A percentile compares a stretch with the other conserved stretches of the same genome.
These are phyloP conservation scores for Alternaria arborescens DNA, from an alignment of 2,329 filamentous ascomycete genomes.

Conservation along the genomic window DNA sequence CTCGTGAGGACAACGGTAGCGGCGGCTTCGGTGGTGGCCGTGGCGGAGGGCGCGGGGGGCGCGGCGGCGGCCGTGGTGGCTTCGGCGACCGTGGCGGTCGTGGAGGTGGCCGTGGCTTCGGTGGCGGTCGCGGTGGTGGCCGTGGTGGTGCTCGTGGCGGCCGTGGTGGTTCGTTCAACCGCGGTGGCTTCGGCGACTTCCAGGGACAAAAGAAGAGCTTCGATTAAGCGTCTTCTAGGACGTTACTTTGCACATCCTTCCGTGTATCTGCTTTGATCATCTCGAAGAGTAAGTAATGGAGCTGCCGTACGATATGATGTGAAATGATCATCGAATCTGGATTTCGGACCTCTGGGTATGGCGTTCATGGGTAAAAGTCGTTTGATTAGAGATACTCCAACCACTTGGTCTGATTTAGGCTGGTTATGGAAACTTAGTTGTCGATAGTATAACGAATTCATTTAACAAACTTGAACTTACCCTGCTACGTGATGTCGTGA, in stretches of 20 bases:
- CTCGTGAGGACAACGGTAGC: conserved; percentile 68
- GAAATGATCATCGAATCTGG: conserved; percentile 20
- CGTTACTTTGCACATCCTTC: conserved; percentile 15
- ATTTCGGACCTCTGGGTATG: conserved; percentile 20
- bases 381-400: conserved; percentile 11
- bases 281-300: conserved; percentile 36
- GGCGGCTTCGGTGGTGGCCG: conserved; percentile 63
- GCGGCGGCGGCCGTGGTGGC: conserved; percentile 58
- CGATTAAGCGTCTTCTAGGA: conserved; percentile 36
- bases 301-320: conserved; percentile 29
- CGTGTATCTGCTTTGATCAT: conserved; percentile 31
- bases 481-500: background rate
- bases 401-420: conserved; percentile 10
- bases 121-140: conserved; percentile 60
- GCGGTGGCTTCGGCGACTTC: conserved; percentile 71
- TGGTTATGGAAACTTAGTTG: conserved; percentile 17
- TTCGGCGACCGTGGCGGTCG: conserved; percentile 61
- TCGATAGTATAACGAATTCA: conserved; percentile 21
- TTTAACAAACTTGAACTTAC: background rate
- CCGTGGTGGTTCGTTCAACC: conserved; percentile 57
- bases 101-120: conserved; percentile 56
- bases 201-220: conserved; percentile 83
- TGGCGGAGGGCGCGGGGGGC: conserved; percentile 53
- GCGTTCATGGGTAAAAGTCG: conserved; percentile 29
- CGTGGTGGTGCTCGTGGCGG: conserved; percentile 56